phyloP scores from a whole-genome alignment of 176 grass and related monocot species.

The Carex parvula region DNA sequence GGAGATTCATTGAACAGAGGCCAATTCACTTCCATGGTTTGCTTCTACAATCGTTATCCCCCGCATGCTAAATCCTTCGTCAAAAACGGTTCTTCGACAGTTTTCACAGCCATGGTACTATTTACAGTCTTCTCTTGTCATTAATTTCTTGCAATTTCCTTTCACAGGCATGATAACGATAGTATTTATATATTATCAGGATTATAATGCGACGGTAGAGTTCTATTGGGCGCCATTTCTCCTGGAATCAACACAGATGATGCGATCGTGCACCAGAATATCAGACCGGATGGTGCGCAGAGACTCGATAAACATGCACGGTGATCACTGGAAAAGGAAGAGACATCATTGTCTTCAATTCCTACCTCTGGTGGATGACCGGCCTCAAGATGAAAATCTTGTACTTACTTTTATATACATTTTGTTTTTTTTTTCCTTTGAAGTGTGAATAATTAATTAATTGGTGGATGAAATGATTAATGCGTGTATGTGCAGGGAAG shows the following conservation, averaged over 20 bases:
- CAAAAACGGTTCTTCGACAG: conserved; percentile 38
- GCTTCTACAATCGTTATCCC: conserved; percentile 64
- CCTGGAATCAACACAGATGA: conserved; percentile 76
- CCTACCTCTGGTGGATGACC: conserved; percentile 94
- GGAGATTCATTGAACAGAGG: conserved; percentile 76
- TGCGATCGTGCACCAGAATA: conserved; percentile 50
- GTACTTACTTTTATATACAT: conserved; percentile 8
- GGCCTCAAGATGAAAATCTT: conserved; percentile 66
- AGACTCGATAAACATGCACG: conserved; percentile 62
- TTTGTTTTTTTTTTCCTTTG: too few relatives aligned
- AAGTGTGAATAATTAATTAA: neutral
- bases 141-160: too few relatives aligned
- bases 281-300: conserved; percentile 51
- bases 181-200: conserved; percentile 12
- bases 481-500: conserved; percentile 17
- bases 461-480: neutral
- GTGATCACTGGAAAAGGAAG: conserved; percentile 53
- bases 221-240: conserved; percentile 98
- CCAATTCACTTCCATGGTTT: conserved; percentile 85
- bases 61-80: conserved; percentile 37
- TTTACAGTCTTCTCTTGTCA: too few relatives aligned
- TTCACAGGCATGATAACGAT: neutral
- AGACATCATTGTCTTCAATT: conserved; percentile 71
- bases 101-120: conserved; percentile 50
- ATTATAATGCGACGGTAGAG: conserved; percentile 70